Percentiles rank a stretch among this genome's conserved stretches.
Conservation (phyloP, 139 green algal species). For the Edaphochlamys debaryana region DNA sequence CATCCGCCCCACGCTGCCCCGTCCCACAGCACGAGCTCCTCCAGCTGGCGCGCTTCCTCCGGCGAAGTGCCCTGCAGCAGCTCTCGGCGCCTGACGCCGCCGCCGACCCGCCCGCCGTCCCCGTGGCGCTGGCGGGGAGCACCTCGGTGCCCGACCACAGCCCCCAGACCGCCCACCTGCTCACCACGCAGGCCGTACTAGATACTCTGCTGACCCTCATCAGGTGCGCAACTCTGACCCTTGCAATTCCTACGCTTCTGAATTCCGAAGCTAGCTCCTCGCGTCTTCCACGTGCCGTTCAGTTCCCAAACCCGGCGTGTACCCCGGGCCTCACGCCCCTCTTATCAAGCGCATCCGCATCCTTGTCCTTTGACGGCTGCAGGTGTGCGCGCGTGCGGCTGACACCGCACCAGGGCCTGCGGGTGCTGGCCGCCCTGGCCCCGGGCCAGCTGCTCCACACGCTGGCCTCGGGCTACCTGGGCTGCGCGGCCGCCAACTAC, state of each 20-base stretch:
- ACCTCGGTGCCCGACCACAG: not conserved
- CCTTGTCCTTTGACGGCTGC: too few species aligned
- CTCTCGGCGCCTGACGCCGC: constrained; percentile 43
- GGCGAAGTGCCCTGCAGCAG: constrained; percentile 22
- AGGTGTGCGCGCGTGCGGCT: constrained; percentile 30
- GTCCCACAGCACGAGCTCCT: too few species aligned
- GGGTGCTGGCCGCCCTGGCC: constrained; percentile 20
- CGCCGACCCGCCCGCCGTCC: constrained; percentile 3
- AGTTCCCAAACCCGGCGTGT: too few species aligned
- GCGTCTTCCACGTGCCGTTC: too few species aligned
- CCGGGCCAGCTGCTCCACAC: constrained; percentile 31
- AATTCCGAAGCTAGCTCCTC: too few species aligned
- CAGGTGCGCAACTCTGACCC: not conserved
- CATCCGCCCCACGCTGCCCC: too few species aligned
- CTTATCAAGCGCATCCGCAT: too few species aligned
- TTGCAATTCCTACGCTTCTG: too few species aligned
- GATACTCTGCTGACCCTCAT: constrained; percentile 27
- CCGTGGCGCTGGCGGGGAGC: constrained; percentile 44
- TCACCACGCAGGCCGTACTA: constrained; percentile 19
- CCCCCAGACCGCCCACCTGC: not conserved
- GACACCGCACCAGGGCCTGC: constrained; percentile 1
- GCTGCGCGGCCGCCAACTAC: constrained; percentile 36
- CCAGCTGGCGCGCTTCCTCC: constrained; percentile 48
- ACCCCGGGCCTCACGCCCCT: too few species aligned
- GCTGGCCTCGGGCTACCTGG: constrained; percentile 29